phyloP scores from a whole-genome alignment of 352 stramenopile genomes.

The Pythium phragmiticola region DNA sequence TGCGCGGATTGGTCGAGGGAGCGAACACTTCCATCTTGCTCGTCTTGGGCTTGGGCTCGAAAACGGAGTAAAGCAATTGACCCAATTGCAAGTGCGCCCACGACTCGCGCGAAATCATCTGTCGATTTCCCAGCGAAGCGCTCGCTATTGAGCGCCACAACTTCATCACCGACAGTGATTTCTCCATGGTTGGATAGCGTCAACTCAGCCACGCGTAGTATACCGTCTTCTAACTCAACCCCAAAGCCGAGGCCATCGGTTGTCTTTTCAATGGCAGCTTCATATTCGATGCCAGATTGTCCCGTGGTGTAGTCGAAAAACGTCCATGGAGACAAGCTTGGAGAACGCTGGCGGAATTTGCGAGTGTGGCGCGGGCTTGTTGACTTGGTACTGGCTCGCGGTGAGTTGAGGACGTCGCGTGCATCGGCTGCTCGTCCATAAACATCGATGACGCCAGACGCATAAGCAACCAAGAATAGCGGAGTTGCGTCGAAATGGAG shows the following conservation, averaged over 20 bases:
- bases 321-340: constrained; percentile 67
- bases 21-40: neutral
- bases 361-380: constrained; percentile 6
- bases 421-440: constrained; percentile 58
- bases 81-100: constrained; percentile 32
- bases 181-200: constrained; percentile 27
- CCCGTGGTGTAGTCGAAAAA: constrained; percentile 69
- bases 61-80: constrained; percentile 48
- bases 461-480: constrained; percentile 64
- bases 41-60: constrained; percentile 35
- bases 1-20: constrained; percentile 1
- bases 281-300: constrained; percentile 66
- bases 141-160: constrained; percentile 63
- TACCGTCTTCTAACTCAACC: constrained; percentile 35
- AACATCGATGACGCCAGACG: constrained; percentile 57
- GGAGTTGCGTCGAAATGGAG: constrained; percentile 80
- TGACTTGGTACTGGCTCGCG: constrained; percentile 20
- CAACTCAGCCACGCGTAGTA: constrained; percentile 21
- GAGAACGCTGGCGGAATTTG: constrained; percentile 25
- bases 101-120: constrained; percentile 33
- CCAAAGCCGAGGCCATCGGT: constrained; percentile 40
- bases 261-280: constrained; percentile 53
- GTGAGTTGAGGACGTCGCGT: constrained; percentile 57
- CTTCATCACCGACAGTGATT: constrained; percentile 44
- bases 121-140: constrained; percentile 40